Evolutionary conservation across 257 asterid genomes (phyloP).

Genomic region (Solanum rostratum): DNA sequence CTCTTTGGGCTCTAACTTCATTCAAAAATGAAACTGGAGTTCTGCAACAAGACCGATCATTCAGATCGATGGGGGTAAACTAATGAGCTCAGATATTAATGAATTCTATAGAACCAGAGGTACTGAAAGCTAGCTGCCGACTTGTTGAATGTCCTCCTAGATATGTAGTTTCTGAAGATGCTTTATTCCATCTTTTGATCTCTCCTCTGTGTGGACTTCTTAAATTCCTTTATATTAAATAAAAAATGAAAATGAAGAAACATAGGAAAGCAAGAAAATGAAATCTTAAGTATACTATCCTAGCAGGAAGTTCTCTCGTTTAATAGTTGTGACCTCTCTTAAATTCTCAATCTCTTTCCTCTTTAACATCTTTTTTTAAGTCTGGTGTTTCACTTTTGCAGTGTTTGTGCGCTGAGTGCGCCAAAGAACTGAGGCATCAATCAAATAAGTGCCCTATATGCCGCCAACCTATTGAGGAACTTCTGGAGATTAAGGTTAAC

Average conservation of each 20-base stretch:
- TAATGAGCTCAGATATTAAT: no score
- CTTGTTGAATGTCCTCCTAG: background rate
- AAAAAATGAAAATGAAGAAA: background rate
- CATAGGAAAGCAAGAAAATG: background rate
- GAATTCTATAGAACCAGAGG: background rate
- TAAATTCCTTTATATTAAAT: background rate
- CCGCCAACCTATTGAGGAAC: slow-evolving; percentile 80
- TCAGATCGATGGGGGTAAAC: no score
- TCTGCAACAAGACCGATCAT: no score
- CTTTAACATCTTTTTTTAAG: background rate
- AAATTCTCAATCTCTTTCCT: background rate
- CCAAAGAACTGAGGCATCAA: slow-evolving; percentile 72
- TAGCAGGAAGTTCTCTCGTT: background rate
- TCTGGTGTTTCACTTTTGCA: slow-evolving; percentile 17
- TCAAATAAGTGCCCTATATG: slow-evolving; percentile 82
- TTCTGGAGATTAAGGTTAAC: slow-evolving; percentile 72
- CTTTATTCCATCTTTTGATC: background rate
- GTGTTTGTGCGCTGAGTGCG: slow-evolving; percentile 84
- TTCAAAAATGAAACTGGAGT: no score
- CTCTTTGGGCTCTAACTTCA: no score
- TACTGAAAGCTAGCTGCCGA: background rate
- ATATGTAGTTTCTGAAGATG: background rate
- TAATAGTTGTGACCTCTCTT: background rate
- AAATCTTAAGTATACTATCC: background rate
- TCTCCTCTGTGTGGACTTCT: background rate